Base-by-base conservation (phyloP, 2,329 filamentous ascomycete species). In the Botrytis byssoidea region DNA sequence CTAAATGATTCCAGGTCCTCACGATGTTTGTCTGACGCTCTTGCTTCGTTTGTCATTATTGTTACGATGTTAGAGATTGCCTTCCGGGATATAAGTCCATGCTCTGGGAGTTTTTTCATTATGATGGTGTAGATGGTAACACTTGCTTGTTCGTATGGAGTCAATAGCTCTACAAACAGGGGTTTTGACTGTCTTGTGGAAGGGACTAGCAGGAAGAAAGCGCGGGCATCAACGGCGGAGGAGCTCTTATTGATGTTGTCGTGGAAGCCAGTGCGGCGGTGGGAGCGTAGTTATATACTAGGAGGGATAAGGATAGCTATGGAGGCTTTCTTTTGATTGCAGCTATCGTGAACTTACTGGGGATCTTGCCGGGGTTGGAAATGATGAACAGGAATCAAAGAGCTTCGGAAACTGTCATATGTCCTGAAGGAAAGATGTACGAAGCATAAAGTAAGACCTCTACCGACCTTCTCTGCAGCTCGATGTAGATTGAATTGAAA, bases 11-110 rank as follows among this genome's bases (percentile, higher is more conserved):
- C 4, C 18, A 32, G 51, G 29, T 57, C 51, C 29, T 55, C n/a
- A 55, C 6, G 5, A 55, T 29, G 12, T 29, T 18, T 5, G 0
- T 55, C 7, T 0, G 0, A 55, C 8, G 12, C 7, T 18, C 0
- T 57, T 57, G 51, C n/a, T 4, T 29, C 1, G 3, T 29, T 29
- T 29, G n/a, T 29, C n/a, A 55, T 16, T 2, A 29, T 29, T n/a
- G 1, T 55, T 7, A 0, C n/a, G n/a, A 29, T 57, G 51, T 3
- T 29, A 57, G n/a, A 29, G 12, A 32, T 14, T 1, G 48, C 48
- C 9, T 1, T n/a, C 25, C 6, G 6, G 48, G 25, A 25, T 7
- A n/a, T 51, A n/a, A n/a, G 0, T n/a, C 48, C 9, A 51, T 51
- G 25, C 48, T n/a, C 25, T n/a, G 4, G 46, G 12, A n/a, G 10